Percentiles rank a stretch among this genome's conserved stretches.
phyloP scores from a whole-genome alignment of 169 alveolate species.

The Pseudocohnilembus persalinus region DNA sequence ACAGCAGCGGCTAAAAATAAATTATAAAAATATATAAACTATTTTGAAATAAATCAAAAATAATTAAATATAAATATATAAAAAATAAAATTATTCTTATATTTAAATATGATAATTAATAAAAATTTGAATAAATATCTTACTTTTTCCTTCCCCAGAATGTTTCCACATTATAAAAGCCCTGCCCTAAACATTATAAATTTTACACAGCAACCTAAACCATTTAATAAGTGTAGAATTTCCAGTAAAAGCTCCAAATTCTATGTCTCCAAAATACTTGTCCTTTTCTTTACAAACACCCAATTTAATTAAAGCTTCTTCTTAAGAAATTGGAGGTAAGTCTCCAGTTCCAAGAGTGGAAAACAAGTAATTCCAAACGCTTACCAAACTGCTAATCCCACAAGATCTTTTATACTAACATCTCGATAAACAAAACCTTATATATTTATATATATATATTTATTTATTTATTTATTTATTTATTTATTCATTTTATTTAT shows the following conservation, averaged over 20 bases:
- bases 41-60: too few relatives aligned
- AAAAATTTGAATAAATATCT: too few relatives aligned
- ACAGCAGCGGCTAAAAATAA: conserved; percentile 58
- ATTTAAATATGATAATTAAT: neutral
- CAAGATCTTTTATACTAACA: conserved; percentile 75
- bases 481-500: too few relatives aligned
- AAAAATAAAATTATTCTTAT: too few relatives aligned
- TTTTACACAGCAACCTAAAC: conserved; percentile 50
- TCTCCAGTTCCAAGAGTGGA: conserved; percentile 67
- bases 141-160: conserved; percentile 49
- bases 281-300: conserved; percentile 51
- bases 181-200: conserved; percentile 54
- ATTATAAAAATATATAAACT: too few relatives aligned
- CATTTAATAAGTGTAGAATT: conserved; percentile 67
- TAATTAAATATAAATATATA: too few relatives aligned
- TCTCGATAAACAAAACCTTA: conserved; percentile 61
- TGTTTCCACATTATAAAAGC: conserved; percentile 63
- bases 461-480: too few relatives aligned
- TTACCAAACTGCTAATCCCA: conserved; percentile 73
- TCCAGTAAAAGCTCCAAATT: conserved; percentile 76
- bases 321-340: conserved; percentile 63
- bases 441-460: neutral
- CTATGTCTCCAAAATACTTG: conserved; percentile 61
- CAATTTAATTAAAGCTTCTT: conserved; percentile 60
- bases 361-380: conserved; percentile 57